Percentiles rank a stretch among this genome's conserved stretches.
Conservation (phyloP, 208 protist species). For the Leptomonas seymouri region DNA sequence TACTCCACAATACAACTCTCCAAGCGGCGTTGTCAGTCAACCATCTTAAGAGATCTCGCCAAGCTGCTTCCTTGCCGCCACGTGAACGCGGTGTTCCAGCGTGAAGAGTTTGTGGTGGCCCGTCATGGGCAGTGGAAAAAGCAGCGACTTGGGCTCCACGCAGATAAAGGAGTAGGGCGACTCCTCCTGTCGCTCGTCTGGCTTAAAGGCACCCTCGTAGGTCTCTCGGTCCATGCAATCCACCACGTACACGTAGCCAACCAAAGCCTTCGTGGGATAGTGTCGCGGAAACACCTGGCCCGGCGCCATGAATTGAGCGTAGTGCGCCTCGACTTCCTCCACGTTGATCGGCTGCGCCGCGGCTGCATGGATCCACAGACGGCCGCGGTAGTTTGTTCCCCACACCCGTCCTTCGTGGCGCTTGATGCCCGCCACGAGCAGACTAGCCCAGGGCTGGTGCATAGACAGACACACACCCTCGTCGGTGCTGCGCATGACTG, state of each 20-base stretch:
- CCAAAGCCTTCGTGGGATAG: slow-evolving; percentile 89
- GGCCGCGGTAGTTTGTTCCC: slow-evolving; percentile 82
- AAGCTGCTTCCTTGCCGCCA: slow-evolving; percentile 78
- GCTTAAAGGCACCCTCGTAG: slow-evolving; percentile 58
- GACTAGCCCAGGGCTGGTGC: slow-evolving; percentile 94
- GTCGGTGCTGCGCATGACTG: slow-evolving; percentile 71
- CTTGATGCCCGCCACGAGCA: slow-evolving; percentile 93
- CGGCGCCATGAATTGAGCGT: slow-evolving; percentile 58
- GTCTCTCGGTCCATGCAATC: slow-evolving; percentile 72
- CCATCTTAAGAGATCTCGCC: slow-evolving; percentile 41
- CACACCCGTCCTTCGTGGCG: slow-evolving; percentile 90
- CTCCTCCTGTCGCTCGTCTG: slow-evolving; percentile 72
- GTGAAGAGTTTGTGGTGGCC: slow-evolving; percentile 92
- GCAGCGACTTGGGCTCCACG: slow-evolving; percentile 64
- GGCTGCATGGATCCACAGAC: slow-evolving; percentile 93
- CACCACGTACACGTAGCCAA: slow-evolving; percentile 90
- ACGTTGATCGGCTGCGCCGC: slow-evolving; percentile 68
- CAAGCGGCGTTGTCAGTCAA: no score
- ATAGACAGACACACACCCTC: slow-evolving; percentile 90
- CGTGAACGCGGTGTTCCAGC: slow-evolving; percentile 74
- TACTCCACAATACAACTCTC: no score
- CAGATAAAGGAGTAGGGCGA: slow-evolving; percentile 92
- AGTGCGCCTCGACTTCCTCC: slow-evolving; percentile 71
- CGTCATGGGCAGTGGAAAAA: slow-evolving; percentile 88
- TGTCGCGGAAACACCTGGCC: slow-evolving; percentile 73